These are phyloP conservation scores for Rhizopogon salebrosus DNA, from an alignment of 768 basidiomycete species.

Conservation along the genomic window DNA sequence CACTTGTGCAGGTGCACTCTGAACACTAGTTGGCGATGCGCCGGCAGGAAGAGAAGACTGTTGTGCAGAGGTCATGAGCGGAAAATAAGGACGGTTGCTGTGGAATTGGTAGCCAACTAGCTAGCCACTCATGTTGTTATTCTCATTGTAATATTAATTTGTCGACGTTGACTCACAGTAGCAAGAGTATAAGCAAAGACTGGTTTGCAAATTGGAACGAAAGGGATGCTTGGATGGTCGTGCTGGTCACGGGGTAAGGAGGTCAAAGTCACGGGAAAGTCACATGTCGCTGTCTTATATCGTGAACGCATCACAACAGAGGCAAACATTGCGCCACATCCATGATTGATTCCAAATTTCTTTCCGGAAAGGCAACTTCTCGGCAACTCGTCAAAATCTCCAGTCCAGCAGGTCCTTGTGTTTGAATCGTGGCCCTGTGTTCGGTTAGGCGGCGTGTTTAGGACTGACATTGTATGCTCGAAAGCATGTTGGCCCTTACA, in stretches of 20 bases:
- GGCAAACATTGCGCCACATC: slow-evolving; percentile 20
- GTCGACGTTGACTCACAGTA: not conserved
- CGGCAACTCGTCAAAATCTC: too few species aligned
- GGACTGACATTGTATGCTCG: not conserved
- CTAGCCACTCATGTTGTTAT: not conserved
- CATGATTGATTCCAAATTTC: not conserved
- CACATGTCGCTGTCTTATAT: slow-evolving; percentile 37
- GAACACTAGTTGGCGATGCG: slow-evolving; percentile 11
- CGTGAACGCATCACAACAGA: slow-evolving; percentile 24
- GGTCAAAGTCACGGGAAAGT: slow-evolving; percentile 37
- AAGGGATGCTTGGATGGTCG: slow-evolving; percentile 3
- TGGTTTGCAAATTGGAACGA: not conserved
- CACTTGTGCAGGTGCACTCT: slow-evolving; percentile 6
- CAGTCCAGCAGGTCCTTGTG: too few species aligned
- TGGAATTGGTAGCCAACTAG: not conserved
- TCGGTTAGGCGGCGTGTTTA: not conserved
- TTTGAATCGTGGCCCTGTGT: too few species aligned
- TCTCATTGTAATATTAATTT: too few species aligned
- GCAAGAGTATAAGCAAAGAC: not conserved
- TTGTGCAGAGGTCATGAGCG: not conserved
- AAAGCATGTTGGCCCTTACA: not conserved
- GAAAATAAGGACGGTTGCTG: not conserved
- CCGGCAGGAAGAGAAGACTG: not conserved
- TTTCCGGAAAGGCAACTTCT: too few species aligned
- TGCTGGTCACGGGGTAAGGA: slow-evolving; percentile 38